phyloP scores from a whole-genome alignment of 495 filamentous ascomycete species.

The Achaetomiella virescens region DNA sequence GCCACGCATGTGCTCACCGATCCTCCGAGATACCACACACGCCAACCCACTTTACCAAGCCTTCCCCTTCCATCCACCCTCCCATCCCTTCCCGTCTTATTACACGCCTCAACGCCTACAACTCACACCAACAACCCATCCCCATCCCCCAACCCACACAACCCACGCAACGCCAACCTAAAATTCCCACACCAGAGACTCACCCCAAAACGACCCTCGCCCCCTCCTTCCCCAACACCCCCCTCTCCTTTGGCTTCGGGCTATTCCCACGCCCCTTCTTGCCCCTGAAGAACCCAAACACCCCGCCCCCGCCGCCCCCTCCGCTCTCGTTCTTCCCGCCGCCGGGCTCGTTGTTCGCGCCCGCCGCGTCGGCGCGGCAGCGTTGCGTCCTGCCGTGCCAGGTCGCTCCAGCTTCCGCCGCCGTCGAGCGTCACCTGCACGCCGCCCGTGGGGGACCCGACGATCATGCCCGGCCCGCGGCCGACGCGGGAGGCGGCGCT shows the following conservation, averaged over 20 bases:
- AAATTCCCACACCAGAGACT: neutral
- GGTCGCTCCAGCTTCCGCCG: conserved; percentile 79
- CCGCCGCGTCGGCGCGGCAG: conserved; percentile 60
- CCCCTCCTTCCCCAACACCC: conserved; percentile 92
- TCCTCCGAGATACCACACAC: too few species aligned
- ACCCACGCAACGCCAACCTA: neutral
- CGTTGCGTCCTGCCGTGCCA: conserved; percentile 77
- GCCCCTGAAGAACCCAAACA: conserved; percentile 81
- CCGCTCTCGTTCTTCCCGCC: conserved; percentile 38
- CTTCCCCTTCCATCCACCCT: too few species aligned
- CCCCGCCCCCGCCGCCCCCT: conserved; percentile 51
- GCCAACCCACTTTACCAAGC: too few species aligned
- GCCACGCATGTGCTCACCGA: too few species aligned
- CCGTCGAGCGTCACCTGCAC: conserved; percentile 88
- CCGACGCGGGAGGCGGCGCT: conserved; percentile 20
- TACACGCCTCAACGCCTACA: too few species aligned
- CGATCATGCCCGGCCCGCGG: conserved; percentile 46
- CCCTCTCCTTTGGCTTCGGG: conserved; percentile 88
- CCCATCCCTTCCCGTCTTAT: too few species aligned
- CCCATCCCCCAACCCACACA: neutral
- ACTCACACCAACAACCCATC: neutral
- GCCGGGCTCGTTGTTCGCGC: conserved; percentile 37
- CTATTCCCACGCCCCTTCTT: conserved; percentile 88
- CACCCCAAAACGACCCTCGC: conserved; percentile 66
- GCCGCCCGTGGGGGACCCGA: conserved; percentile 73